Percentiles rank a stretch among this genome's conserved stretches.
Conservation (phyloP, 805 yeast species). For the Cyberlindnera mycetangii region DNA sequence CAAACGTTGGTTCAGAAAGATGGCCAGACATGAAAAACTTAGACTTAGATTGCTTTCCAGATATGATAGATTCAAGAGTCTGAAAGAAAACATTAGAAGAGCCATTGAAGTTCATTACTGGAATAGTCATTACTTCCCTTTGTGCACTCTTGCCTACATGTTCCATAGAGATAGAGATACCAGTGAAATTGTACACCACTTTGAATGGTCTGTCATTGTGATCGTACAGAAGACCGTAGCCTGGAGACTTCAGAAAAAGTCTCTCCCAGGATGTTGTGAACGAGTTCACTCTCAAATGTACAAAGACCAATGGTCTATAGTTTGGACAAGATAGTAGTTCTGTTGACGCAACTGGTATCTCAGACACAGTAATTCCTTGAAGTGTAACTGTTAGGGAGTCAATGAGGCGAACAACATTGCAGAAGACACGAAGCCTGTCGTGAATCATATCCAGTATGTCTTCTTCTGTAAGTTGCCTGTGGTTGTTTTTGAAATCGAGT, state of each 20-base stretch:
- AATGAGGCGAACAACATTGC: slow-evolving; percentile 16
- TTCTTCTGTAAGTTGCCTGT: slow-evolving; percentile 7
- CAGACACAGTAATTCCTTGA: slow-evolving; percentile 18
- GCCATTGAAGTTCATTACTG: slow-evolving; percentile 33
- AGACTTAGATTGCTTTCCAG: slow-evolving; percentile 28
- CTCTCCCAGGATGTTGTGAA: slow-evolving; percentile 27
- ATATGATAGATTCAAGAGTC: slow-evolving; percentile 27
- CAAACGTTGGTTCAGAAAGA: slow-evolving; percentile 43
- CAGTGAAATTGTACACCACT: slow-evolving; percentile 36
- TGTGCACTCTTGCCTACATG: slow-evolving; percentile 18
- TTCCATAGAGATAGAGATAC: slow-evolving; percentile 32
- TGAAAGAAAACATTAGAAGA: slow-evolving; percentile 39
- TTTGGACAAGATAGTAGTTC: slow-evolving; percentile 19
- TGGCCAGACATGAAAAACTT: slow-evolving; percentile 37
- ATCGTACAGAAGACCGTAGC: slow-evolving; percentile 42
- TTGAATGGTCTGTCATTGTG: slow-evolving; percentile 43
- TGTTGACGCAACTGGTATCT: slow-evolving; percentile 23
- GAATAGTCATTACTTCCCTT: slow-evolving; percentile 21
- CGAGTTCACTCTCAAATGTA: slow-evolving; percentile 22
- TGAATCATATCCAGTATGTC: slow-evolving; percentile 15
- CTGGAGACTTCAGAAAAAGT: slow-evolving; percentile 37
- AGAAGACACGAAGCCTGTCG: slow-evolving; percentile 8
- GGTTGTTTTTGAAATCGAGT: not conserved
- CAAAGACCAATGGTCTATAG: slow-evolving; percentile 24
- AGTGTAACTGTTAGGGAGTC: slow-evolving; percentile 19